Evolutionary conservation across 495 filamentous ascomycete genomes (phyloP).

Genomic region (Xylaria flabelliformis): DNA sequence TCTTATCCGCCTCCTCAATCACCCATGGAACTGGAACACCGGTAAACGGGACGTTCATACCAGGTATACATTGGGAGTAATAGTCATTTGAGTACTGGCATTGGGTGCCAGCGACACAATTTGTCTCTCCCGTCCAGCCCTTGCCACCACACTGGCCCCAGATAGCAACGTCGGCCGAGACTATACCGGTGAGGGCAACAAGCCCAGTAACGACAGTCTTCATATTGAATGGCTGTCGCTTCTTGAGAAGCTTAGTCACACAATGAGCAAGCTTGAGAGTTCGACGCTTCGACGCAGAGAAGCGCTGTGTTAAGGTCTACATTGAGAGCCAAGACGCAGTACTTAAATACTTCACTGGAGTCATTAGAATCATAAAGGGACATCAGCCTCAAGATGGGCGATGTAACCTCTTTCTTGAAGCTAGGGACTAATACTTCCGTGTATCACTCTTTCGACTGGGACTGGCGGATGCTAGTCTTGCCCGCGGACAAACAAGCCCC

Average conservation of each 20-base stretch:
- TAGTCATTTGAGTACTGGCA: constrained; percentile 54
- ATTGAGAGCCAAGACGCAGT: neutral
- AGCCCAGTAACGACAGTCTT: constrained; percentile 33
- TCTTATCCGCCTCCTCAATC: neutral
- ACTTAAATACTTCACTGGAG: neutral
- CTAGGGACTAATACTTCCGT: constrained; percentile 21
- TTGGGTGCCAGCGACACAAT: constrained; percentile 49
- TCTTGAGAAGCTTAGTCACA: neutral
- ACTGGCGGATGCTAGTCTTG: constrained; percentile 6
- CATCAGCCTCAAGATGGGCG: neutral
- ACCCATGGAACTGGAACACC: neutral
- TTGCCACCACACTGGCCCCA: constrained; percentile 60
- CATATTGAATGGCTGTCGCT: constrained; percentile 31
- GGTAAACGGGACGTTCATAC: constrained; percentile 14
- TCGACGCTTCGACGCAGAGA: neutral
- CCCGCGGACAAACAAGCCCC: constrained; percentile 37
- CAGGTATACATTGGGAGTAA: constrained; percentile 55
- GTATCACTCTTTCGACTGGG: constrained; percentile 17
- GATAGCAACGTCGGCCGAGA: constrained; percentile 29
- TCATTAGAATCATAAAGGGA: neutral
- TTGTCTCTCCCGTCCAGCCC: constrained; percentile 54
- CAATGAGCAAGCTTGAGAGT: neutral
- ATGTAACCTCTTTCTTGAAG: constrained; percentile 7
- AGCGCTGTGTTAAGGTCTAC: neutral
- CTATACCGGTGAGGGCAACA: constrained; percentile 31